Evolutionary conservation across 2,329 filamentous ascomycete genomes (phyloP), one percentile per base, ranked within the genome.

Genomic region (Byssoonygena ceratinophila): DNA sequence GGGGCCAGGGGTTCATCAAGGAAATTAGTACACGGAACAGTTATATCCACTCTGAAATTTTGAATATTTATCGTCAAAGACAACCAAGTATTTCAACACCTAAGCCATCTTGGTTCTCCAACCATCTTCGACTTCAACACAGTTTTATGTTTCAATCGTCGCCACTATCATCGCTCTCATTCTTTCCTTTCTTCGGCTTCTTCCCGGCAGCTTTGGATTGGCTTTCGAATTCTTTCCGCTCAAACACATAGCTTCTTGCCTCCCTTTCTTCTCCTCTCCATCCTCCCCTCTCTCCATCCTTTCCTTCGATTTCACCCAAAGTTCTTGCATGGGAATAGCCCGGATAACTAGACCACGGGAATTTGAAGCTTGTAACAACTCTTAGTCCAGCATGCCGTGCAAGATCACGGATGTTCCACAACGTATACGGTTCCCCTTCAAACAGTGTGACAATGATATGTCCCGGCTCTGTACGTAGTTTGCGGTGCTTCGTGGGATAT

Each of bases 381-480:
- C 64, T 61, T 57, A 74, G 52, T n/a, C 72, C 70, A 39, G 67
- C 67, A 63, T 95, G 87, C 5, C 91, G 78, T 1, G 80, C 92
- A 25, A 98, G 74, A 71, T 96, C 91, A 32, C 83, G 80, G 23
- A 97, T 78, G 71, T 97, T 96, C 92, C 92, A 98, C 0, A 96
- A 77, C 1, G 88, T 91, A 67, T 98, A 98, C 0, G 92, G 92
- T 67, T 94, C 85, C 54, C 85, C 86, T 68, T 96, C 91, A 66
- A 98, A 98, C 8, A 97, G 72, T 0, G 89, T 94, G 20, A 97
- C 82, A 49, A 95, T 70, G 51, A 96, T 82, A 60, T 78, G 69
- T 4, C 73, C 73, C n/a, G 67, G 65, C 3, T 61, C 63, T 8
- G 61, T 63, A 20, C 66, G 50, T 31, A 53, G 44, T 14, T 43